These are phyloP conservation scores for Chiua sp. DNA, from an alignment of 1,284 basidiomycete genomes.

Conservation along the genomic window DNA sequence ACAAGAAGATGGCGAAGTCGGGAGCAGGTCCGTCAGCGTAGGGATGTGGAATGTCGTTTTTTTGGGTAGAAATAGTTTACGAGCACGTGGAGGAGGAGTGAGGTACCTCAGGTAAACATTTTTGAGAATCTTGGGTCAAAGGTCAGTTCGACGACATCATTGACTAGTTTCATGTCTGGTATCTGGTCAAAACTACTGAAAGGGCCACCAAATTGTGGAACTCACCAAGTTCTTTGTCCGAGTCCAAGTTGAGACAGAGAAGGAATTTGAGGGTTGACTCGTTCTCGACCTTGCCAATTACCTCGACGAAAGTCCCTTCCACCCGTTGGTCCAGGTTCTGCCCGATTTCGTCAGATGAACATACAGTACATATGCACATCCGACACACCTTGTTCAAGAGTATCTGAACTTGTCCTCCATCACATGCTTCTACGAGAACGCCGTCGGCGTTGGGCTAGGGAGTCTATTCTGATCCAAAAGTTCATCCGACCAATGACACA, in stretches of 20 bases:
- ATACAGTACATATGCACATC: not conserved
- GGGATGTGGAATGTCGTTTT: slow-evolving; percentile 3
- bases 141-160: slow-evolving; percentile 68
- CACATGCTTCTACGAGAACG: slow-evolving; percentile 70
- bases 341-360: slow-evolving; percentile 1
- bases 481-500: not conserved
- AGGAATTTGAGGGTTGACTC: slow-evolving; percentile 67
- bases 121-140: slow-evolving; percentile 65
- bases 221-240: slow-evolving; percentile 61
- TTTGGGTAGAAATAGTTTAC: not conserved
- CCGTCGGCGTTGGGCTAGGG: slow-evolving; percentile 59
- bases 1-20: slow-evolving; percentile 74
- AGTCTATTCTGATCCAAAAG: slow-evolving; percentile 1
- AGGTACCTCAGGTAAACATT: slow-evolving; percentile 47
- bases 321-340: slow-evolving; percentile 52
- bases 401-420: slow-evolving; percentile 74
- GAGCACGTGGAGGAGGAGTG: not conserved
- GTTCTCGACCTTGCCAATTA: slow-evolving; percentile 73
- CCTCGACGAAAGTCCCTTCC: slow-evolving; percentile 68
- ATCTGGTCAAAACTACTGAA: slow-evolving; percentile 6
- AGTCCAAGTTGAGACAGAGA: slow-evolving; percentile 65
- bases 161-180: slow-evolving; percentile 68
- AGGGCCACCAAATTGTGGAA: not conserved
- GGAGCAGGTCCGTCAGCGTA: slow-evolving; percentile 41
- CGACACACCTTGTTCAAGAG: slow-evolving; percentile 51